Evolutionary conservation across 305 asterid genomes (phyloP), one percentile per base, ranked within the genome.

Genomic region (Fraxinus angustifolia): DNA sequence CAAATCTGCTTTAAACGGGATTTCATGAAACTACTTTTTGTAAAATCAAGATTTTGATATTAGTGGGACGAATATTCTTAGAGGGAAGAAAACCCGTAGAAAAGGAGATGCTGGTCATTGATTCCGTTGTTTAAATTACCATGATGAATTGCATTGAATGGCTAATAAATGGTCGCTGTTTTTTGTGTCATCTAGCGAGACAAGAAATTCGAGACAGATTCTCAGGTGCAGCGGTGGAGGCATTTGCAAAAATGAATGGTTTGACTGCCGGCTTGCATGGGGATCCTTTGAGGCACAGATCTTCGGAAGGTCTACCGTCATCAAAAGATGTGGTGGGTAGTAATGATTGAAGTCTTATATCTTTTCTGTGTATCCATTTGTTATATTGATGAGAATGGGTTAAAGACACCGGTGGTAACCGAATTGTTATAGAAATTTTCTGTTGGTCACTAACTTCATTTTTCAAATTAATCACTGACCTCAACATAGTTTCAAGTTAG

Each of bases 261-360:
- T 85, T 95, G 58, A 87, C 89, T 73, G 53, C 91, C 26, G 96
- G 92, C 76, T 80, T 89, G 88, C 97, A 82, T 67, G 94, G 90
- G 75, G 96, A 92, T 77, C 85, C 79, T 62, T 87, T 84, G 16
- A 90, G 91, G 81, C 91, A 87, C 86, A 90, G 92, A 87, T 56
- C 93, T 82, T 84, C 92, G 0, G 95, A 90, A 1, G 90, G 88
- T 72, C 80, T 85, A 23, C 95, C 93, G 7, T 84, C 94, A 45
- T 91, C 97, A 73, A 94, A 94, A 75, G 96, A 91, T 23, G 95
- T 91, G 97, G 98, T 94, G 82, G 73, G 88, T 76, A 71, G 82
- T 58, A 31, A n/a, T 76, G 74, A 68, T 8, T 1, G 67, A 26
- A 19, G 21, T 38, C 30, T 40, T 40, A 58, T 58, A 56, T 56